phyloP scores from a whole-genome alignment of 2,329 filamentous ascomycete genomes.

The Aspergillus ochraceoroseus region DNA sequence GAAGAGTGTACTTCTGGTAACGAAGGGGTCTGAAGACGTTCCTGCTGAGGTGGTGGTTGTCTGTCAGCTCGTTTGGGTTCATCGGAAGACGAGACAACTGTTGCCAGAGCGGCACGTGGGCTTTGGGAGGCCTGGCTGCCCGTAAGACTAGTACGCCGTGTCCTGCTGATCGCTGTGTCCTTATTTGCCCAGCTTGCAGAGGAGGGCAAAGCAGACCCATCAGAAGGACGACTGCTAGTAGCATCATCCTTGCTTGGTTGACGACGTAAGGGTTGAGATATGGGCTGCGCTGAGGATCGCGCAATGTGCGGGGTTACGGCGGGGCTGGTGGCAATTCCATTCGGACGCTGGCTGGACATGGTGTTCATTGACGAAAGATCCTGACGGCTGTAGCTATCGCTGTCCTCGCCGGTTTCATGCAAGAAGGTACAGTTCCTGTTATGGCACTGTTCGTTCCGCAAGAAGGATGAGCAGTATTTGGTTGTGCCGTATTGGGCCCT shows the following conservation, averaged over 20 bases:
- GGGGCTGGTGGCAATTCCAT: conserved; percentile 21
- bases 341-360: conserved; percentile 66
- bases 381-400: conserved; percentile 91
- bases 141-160: conserved; percentile 66
- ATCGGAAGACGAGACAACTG: conserved; percentile 36
- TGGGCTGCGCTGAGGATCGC: conserved; percentile 50
- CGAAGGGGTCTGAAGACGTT: conserved; percentile 26
- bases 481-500: conserved; percentile 80
- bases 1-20: conserved; percentile 23
- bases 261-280: conserved; percentile 60
- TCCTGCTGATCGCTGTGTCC: conserved; percentile 60
- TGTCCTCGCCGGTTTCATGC: conserved; percentile 96
- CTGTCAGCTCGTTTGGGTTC: conserved; percentile 37
- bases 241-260: conserved; percentile 71
- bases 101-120: conserved; percentile 58
- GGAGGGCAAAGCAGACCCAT: conserved; percentile 84
- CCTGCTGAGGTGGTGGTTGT: conserved; percentile 24
- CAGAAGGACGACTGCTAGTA: conserved; percentile 55
- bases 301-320: conserved; percentile 38
- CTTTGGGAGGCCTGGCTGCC: conserved; percentile 78
- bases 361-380: conserved; percentile 94
- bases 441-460: conserved; percentile 88
- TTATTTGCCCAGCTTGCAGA: conserved; percentile 87
- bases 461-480: conserved; percentile 96
- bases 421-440: conserved; percentile 98